These are phyloP conservation scores for Phytophthora sojae DNA, from an alignment of 352 stramenopile species.

Conservation along the genomic window DNA sequence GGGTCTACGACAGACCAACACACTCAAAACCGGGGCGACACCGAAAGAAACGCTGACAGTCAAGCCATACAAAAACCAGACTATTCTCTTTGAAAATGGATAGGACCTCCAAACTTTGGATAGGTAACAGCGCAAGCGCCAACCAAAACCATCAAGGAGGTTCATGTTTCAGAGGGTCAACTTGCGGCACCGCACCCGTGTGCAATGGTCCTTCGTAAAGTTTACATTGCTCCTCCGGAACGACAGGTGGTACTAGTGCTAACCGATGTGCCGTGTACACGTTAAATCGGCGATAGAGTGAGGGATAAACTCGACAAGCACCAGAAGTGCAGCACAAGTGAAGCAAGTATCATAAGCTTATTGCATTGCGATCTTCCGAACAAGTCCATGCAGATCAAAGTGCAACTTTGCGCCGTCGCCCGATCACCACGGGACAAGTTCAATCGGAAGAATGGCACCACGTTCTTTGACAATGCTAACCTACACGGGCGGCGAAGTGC, in stretches of 20 bases:
- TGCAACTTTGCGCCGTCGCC: no score
- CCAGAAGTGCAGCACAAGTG: not conserved
- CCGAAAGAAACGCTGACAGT: conserved; percentile 37
- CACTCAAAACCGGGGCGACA: conserved; percentile 31
- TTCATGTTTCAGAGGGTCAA: conserved; percentile 20
- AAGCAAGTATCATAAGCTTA: not conserved
- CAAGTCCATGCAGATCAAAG: not conserved
- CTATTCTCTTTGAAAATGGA: conserved; percentile 14
- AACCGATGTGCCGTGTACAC: not conserved
- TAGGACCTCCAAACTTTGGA: conserved; percentile 14
- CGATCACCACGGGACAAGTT: not conserved
- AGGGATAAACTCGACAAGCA: not conserved
- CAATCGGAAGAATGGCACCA: not conserved
- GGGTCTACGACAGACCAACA: not conserved
- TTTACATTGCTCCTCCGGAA: conserved; percentile 3
- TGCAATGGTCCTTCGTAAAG: conserved; percentile 18
- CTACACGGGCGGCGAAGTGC: not conserved
- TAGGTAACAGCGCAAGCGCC: not conserved
- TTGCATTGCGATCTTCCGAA: not conserved
- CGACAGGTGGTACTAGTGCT: not conserved
- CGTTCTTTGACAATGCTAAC: not conserved
- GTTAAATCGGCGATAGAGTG: not conserved
- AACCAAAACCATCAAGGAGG: conserved; percentile 2
- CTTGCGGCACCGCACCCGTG: conserved; percentile 17
- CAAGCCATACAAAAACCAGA: conserved; percentile 25